A percentile compares a stretch with the other conserved stretches of the same genome.
Conservation (phyloP, 805 yeast species). For the Scheffersomyces stipitis region DNA sequence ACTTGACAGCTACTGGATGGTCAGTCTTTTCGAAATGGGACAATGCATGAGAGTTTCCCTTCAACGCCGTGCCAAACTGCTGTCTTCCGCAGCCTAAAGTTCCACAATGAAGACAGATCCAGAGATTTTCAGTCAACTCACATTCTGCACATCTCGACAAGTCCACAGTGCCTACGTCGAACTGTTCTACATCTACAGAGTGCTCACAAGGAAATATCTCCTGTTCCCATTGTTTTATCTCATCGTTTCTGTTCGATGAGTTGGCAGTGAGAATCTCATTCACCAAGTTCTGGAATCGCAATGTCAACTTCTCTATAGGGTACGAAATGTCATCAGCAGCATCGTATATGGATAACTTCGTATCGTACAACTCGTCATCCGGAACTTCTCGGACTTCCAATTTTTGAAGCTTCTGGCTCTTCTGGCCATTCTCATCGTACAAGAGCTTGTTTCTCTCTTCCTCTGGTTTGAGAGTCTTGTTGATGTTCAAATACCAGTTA, state of each 20-base stretch:
- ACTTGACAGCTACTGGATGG: conserved; percentile 85
- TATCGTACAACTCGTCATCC: conserved; percentile 64
- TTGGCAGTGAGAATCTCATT: conserved; percentile 52
- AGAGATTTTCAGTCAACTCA: conserved; percentile 71
- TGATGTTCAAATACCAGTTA: conserved; percentile 57
- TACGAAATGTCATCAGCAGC: conserved; percentile 26
- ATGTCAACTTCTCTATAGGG: conserved; percentile 22
- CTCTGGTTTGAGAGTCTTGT: conserved; percentile 48
- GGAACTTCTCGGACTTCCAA: conserved; percentile 63
- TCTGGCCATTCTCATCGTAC: conserved; percentile 22
- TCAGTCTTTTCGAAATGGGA: conserved; percentile 57
- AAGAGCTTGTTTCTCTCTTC: conserved; percentile 17
- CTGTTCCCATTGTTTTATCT: conserved; percentile 88
- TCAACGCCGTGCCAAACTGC: conserved; percentile 83
- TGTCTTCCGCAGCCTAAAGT: conserved; percentile 91
- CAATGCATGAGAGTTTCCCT: conserved; percentile 93
- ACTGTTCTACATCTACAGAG: conserved; percentile 53
- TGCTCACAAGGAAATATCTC: conserved; percentile 82
- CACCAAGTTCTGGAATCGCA: conserved; percentile 28
- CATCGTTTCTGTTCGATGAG: conserved; percentile 61
- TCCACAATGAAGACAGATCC: conserved; percentile 94
- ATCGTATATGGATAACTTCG: conserved; percentile 41
- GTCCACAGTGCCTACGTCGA: conserved; percentile 18
- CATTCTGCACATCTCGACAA: conserved; percentile 54
- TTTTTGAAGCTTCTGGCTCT: conserved; percentile 52